Evolutionary conservation across 1,284 basidiomycete species (phyloP).

Genomic region (Polyporus tsugae): DNA sequence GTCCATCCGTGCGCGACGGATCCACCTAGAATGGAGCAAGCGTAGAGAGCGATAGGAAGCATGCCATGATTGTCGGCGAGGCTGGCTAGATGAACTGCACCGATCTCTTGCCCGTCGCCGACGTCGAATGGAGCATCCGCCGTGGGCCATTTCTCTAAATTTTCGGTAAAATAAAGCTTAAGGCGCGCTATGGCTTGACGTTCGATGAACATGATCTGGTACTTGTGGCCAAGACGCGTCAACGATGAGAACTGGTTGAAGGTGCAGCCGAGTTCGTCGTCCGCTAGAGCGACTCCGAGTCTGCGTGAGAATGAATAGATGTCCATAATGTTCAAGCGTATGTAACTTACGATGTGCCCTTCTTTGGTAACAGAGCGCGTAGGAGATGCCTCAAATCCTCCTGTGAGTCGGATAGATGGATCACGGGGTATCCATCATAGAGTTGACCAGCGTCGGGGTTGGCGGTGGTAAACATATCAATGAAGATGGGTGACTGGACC

Average conservation of each 20-base stretch:
- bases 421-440: slow-evolving; percentile 19
- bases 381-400: slow-evolving; percentile 17
- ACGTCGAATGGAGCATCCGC: background rate
- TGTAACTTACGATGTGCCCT: background rate
- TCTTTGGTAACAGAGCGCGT: slow-evolving; percentile 2
- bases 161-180: slow-evolving; percentile 3
- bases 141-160: no score
- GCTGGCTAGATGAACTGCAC: slow-evolving; percentile 12
- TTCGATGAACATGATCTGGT: slow-evolving; percentile 8
- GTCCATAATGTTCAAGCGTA: background rate
- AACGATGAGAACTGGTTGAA: slow-evolving; percentile 14
- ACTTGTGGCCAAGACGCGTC: slow-evolving; percentile 19
- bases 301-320: background rate
- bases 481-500: slow-evolving; percentile 20
- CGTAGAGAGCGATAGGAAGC: slow-evolving; percentile 13
- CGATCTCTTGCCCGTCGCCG: slow-evolving; percentile 1
- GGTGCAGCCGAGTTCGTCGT: background rate
- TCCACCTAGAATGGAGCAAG: background rate
- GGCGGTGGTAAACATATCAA: slow-evolving; percentile 20
- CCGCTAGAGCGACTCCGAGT: background rate
- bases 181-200: background rate
- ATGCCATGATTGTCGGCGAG: slow-evolving; percentile 13
- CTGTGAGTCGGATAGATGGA: slow-evolving; percentile 17
- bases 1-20: background rate
- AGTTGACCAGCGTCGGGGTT: background rate